phyloP scores from a whole-genome alignment of 2,329 filamentous ascomycete species.

The Capronia coronata region DNA sequence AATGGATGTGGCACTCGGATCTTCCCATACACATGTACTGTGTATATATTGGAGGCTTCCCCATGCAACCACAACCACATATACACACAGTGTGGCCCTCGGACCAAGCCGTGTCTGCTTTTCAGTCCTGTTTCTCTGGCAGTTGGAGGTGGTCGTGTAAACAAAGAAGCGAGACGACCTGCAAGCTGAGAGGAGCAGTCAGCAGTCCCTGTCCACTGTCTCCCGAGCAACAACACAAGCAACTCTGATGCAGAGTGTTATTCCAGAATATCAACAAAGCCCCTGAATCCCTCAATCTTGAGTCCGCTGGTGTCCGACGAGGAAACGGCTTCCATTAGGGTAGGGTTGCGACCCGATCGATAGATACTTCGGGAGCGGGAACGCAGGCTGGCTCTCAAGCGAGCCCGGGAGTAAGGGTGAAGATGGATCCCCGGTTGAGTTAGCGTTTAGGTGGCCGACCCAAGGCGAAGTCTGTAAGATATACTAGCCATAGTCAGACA shows the following conservation, averaged over 20 bases:
- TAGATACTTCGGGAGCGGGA: not conserved
- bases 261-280: not conserved
- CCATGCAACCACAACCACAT: not conserved
- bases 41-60: no score
- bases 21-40: no score
- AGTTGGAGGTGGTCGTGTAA: not conserved
- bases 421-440: no score
- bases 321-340: no score
- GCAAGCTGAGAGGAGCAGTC: not conserved
- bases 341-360: not conserved
- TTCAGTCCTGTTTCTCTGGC: not conserved
- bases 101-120: not conserved
- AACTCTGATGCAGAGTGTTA: not conserved
- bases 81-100: conserved; percentile 4
- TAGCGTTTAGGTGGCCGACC: no score
- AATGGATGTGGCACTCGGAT: no score
- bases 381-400: not conserved
- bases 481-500: no score
- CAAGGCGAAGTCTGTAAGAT: no score
- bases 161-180: not conserved
- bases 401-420: no score
- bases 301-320: no score
- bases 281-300: not conserved
- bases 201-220: no score
- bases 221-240: not conserved